Percentiles rank a stretch among this genome's conserved stretches.
Evolutionary conservation across 1,139 yeast species (phyloP).

Genomic region (Candida sp.): DNA sequence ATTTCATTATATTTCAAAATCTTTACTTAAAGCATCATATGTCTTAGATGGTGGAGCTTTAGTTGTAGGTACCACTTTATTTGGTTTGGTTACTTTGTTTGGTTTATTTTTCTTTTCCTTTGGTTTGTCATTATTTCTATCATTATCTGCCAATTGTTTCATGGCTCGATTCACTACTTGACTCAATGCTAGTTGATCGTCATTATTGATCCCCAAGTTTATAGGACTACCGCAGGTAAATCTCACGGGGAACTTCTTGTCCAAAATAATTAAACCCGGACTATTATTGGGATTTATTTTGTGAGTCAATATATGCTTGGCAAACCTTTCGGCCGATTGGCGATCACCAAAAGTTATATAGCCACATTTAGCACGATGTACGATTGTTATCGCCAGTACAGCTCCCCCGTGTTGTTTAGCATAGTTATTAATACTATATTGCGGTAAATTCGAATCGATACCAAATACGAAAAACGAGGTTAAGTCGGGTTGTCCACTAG

Average conservation of each 20-base stretch:
- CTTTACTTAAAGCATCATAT: constrained; percentile 14
- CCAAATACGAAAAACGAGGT: constrained; percentile 74
- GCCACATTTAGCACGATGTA: constrained; percentile 65
- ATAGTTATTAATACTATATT: constrained; percentile 49
- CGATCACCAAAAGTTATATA: constrained; percentile 52
- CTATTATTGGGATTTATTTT: constrained; percentile 24
- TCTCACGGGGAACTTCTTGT: constrained; percentile 45
- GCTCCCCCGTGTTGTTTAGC: constrained; percentile 49
- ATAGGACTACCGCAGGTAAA: constrained; percentile 65
- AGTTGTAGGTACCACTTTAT: neutral
- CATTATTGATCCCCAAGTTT: constrained; percentile 43
- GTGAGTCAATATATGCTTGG: constrained; percentile 27
- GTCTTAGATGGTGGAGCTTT: constrained; percentile 3
- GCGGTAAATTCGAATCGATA: constrained; percentile 62
- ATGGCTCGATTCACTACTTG: constrained; percentile 56
- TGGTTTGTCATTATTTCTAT: constrained; percentile 7
- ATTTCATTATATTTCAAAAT: constrained; percentile 13
- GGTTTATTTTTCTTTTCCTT: constrained; percentile 2
- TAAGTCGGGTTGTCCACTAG: constrained; percentile 38
- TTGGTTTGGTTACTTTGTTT: constrained; percentile 3
- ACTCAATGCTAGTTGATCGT: constrained; percentile 51
- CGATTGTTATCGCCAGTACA: constrained; percentile 47
- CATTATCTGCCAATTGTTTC: constrained; percentile 49
- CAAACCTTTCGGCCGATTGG: constrained; percentile 53
- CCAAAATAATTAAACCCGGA: constrained; percentile 34